Percentiles rank a stretch among this genome's conserved stretches.
Evolutionary conservation across 352 stramenopile species (phyloP).

Genomic region (Plasmopara viticola): DNA sequence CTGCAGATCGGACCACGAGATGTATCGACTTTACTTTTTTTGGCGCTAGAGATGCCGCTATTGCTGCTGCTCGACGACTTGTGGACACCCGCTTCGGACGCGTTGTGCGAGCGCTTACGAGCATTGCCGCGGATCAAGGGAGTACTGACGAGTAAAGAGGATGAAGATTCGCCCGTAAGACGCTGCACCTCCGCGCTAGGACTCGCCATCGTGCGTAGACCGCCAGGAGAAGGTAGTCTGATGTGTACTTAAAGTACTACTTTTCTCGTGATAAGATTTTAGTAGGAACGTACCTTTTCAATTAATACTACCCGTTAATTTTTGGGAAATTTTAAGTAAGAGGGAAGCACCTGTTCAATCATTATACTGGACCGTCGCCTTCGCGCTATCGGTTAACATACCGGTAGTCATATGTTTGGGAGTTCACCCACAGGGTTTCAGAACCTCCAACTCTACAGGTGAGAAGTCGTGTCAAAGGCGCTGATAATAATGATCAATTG

Average conservation of each 20-base stretch:
- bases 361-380: no score
- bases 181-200: conserved; percentile 14
- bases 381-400: no score
- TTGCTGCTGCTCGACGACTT: conserved; percentile 17
- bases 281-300: no score
- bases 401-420: no score
- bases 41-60: conserved; percentile 22
- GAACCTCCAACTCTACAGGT: no score
- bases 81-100: conserved; percentile 15
- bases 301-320: no score
- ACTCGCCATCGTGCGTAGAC: conserved; percentile 20
- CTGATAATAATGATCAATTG: no score
- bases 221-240: neutral
- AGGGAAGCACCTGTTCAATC: no score
- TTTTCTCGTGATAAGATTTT: no score
- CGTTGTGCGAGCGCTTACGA: conserved; percentile 25
- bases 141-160: conserved; percentile 12
- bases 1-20: conserved; percentile 9
- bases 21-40: conserved; percentile 26
- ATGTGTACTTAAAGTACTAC: neutral
- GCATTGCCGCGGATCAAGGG: conserved; percentile 11
- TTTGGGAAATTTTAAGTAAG: no score
- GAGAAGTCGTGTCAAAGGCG: no score
- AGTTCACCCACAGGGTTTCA: no score
- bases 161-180: conserved; percentile 8